Conservation (phyloP, 805 yeast genomes). For the Yamadazyma akitaensis region DNA sequence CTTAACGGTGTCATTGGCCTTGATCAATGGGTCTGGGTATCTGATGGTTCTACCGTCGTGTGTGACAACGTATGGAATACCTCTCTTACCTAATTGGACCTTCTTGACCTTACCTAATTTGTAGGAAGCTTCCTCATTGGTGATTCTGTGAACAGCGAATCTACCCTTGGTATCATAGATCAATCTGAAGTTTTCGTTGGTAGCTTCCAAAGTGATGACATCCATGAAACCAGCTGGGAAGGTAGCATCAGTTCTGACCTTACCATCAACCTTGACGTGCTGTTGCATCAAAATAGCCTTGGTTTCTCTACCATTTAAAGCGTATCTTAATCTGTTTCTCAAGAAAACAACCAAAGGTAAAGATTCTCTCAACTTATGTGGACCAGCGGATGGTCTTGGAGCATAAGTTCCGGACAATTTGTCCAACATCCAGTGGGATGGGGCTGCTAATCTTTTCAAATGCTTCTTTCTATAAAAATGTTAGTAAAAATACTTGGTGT, state of each 20-base stretch:
- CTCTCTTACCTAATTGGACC: constrained; percentile 97
- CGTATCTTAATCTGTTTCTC: constrained; percentile 98
- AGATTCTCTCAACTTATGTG: constrained; percentile 98
- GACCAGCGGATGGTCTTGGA: constrained; percentile 99
- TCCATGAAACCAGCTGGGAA: constrained; percentile 99
- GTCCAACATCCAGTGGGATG: constrained; percentile 99
- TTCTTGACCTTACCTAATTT: constrained; percentile 97
- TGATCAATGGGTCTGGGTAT: constrained; percentile 98
- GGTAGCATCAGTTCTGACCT: constrained; percentile 98
- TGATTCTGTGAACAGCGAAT: constrained; percentile 99
- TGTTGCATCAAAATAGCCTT: constrained; percentile 98
- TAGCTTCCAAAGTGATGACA: constrained; percentile 94
- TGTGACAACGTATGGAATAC: constrained; percentile 97
- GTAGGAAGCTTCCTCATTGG: constrained; percentile 97
- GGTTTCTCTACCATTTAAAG: constrained; percentile 98
- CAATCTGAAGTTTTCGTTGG: constrained; percentile 99
- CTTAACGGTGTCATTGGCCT: constrained; percentile 97
- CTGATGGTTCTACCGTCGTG: constrained; percentile 99
- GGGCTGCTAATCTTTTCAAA: constrained; percentile 99
- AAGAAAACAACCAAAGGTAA: constrained; percentile 94
- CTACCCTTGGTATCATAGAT: constrained; percentile 98
- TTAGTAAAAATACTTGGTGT: constrained; percentile 3
- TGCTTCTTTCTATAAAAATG: constrained; percentile 77
- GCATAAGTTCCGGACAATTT: constrained; percentile 99
- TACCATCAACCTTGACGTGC: constrained; percentile 97